Evolutionary conservation across 2,329 filamentous ascomycete genomes (phyloP).

Genomic region (Conoideocrella luteorostrata): DNA sequence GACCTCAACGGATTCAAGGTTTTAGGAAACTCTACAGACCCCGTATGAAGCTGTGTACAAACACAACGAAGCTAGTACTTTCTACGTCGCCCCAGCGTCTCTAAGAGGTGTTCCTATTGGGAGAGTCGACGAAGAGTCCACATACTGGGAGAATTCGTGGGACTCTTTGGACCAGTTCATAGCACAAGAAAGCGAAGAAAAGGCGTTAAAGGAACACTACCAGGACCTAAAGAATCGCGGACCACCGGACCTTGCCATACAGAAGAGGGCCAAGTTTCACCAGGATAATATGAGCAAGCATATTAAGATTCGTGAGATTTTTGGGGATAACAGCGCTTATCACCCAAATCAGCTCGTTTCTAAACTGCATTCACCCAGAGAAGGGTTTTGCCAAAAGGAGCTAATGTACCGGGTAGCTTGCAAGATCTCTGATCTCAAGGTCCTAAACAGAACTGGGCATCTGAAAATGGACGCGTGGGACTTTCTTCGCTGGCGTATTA

Average conservation of each 20-base stretch:
- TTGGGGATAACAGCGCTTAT: slow-evolving; percentile 19
- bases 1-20: slow-evolving; percentile 6
- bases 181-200: slow-evolving; percentile 17
- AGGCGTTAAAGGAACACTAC: slow-evolving; percentile 13
- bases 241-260: slow-evolving; percentile 9
- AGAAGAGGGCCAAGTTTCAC: slow-evolving; percentile 16
- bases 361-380: slow-evolving; percentile 23
- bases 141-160: slow-evolving; percentile 27
- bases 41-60: slow-evolving; percentile 13
- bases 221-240: neutral
- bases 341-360: slow-evolving; percentile 32
- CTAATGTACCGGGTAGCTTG: slow-evolving; percentile 29
- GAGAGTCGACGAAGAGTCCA: slow-evolving; percentile 20
- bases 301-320: slow-evolving; percentile 27
- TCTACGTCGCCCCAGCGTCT: slow-evolving; percentile 17
- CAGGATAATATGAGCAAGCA: slow-evolving; percentile 27
- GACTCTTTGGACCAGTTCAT: slow-evolving; percentile 22
- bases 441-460: slow-evolving; percentile 17
- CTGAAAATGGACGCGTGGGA: slow-evolving; percentile 31
- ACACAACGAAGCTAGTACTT: slow-evolving; percentile 15
- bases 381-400: slow-evolving; percentile 28
- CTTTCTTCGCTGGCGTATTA: slow-evolving; percentile 30
- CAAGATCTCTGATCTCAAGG: slow-evolving; percentile 24
- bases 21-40: slow-evolving; percentile 11
- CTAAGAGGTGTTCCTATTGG: slow-evolving; percentile 21